Evolutionary conservation across 352 stramenopile genomes (phyloP), one percentile per base, ranked within the genome.

Genomic region (Phytophthora macrochlamydospora): DNA sequence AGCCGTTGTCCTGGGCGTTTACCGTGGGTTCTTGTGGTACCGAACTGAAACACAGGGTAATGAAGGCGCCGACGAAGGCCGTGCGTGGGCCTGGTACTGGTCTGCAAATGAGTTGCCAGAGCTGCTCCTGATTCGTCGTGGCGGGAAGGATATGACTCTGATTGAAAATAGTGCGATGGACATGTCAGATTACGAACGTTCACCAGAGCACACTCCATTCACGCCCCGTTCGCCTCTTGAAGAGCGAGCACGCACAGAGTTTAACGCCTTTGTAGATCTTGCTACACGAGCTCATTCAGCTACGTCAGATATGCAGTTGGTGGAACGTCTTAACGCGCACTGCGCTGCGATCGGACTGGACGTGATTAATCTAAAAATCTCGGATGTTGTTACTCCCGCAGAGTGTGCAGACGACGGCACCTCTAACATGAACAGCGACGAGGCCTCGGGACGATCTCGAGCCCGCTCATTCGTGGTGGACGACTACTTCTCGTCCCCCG

Each of bases 51-150:
- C 93, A 8, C 97, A 99, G 74, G 97, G 97, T 56, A 98, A 96
- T 53, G 96, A 99, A 85, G 96, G 96, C 37, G 92, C 94, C 7
- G 89, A 96, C 44, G 89, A 96, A 94, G 91, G 85, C 42, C 97
- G 71, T 65, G 85, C 79, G 58, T 99, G 90, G 95, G 92, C 94
- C 4, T 99, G 97, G 96, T 99, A 97, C 67, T 98, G 95, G 83
- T 91, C 97, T 44, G 75, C 97, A 65, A 95, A 81, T 48, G 97
- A 99, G 59, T 77, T 98, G 1, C 67, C 74, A 1, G 89, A 95
- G 51, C 69, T 96, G 9, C 65, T 95, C 55, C 57, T 96, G 40
- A 78, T 96, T 65, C 83, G 87, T 51, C 82, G 89, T 24, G 77
- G 81, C n/a, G 86, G 82, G 14, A 94, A 94, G 56, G 89, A 96